phyloP scores from a whole-genome alignment of 2,329 filamentous ascomycete species.

The Colletotrichum agaves region DNA sequence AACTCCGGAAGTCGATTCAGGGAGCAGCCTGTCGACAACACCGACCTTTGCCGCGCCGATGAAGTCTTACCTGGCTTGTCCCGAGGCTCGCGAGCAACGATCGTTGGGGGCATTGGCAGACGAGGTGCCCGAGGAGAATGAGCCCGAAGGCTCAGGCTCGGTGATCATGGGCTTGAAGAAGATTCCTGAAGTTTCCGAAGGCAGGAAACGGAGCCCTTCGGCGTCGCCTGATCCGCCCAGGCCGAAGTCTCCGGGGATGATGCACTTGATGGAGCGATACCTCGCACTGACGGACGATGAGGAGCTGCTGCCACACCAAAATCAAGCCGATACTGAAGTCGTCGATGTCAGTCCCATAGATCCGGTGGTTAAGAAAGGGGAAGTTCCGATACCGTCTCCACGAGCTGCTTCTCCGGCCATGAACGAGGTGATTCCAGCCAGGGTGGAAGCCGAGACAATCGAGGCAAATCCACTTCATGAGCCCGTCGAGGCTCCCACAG shows the following conservation, averaged over 20 bases:
- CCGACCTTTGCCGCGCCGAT: not conserved
- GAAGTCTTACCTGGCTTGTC: not conserved
- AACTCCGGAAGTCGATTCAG: not conserved
- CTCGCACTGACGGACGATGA: not conserved
- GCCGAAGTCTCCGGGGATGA: not conserved
- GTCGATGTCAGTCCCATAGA: not conserved
- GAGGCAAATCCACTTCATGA: too few relatives aligned
- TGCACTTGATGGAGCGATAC: conserved; percentile 17
- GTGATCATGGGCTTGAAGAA: not conserved
- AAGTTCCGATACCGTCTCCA: not conserved
- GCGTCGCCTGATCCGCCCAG: not conserved
- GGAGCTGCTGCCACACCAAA: not conserved
- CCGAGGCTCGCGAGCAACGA: not conserved
- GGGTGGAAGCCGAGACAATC: too few relatives aligned
- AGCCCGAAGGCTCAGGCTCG: not conserved
- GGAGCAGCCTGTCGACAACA: not conserved
- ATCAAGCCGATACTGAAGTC: not conserved
- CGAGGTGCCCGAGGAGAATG: not conserved
- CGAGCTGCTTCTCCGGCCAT: not conserved
- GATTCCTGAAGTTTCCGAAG: not conserved
- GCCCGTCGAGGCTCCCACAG: not conserved
- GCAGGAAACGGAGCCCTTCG: not conserved
- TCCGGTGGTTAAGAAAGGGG: not conserved
- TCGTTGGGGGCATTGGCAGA: not conserved
- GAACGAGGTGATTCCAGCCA: too few relatives aligned